Conservation (phyloP, 148 eudicot genomes). For the Tetragonia tetragonoides region DNA sequence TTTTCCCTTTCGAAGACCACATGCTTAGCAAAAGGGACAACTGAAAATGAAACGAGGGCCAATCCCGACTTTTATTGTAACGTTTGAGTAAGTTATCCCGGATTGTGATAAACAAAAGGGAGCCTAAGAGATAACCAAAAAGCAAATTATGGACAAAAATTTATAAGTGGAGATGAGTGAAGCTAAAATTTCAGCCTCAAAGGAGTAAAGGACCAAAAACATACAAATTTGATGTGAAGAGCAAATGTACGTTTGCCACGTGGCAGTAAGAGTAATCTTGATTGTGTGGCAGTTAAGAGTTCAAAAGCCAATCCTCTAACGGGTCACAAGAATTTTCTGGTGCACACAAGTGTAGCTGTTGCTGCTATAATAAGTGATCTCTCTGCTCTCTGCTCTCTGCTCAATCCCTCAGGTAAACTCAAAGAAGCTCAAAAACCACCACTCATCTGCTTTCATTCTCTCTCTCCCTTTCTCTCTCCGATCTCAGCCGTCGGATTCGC, state of each 20-base stretch:
- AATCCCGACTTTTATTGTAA: too few relatives aligned
- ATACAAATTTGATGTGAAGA: background rate
- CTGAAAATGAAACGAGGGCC: background rate
- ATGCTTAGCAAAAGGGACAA: background rate
- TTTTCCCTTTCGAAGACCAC: background rate
- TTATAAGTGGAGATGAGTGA: conserved; percentile 56
- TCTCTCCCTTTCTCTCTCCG: background rate
- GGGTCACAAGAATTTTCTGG: conserved; percentile 31
- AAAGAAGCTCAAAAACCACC: background rate
- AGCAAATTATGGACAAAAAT: background rate
- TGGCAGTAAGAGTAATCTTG: conserved; percentile 57
- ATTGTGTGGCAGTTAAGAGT: conserved; percentile 61
- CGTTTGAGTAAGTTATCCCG: background rate
- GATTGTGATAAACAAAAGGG: background rate
- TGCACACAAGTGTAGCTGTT: conserved; percentile 20
- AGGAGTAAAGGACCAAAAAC: conserved; percentile 1
- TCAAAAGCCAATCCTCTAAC: conserved; percentile 46
- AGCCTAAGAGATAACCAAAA: conserved; percentile 5
- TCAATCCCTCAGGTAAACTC: background rate
- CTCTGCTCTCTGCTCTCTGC: background rate
- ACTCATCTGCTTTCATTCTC: background rate
- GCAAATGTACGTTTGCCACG: conserved; percentile 45
- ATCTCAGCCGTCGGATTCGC: conserved; percentile 20
- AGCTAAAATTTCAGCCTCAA: conserved; percentile 47
- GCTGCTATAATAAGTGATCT: conserved; percentile 18